Base-by-base conservation (phyloP, 139 green algal genomes). In the Chlorella sp. region DNA sequence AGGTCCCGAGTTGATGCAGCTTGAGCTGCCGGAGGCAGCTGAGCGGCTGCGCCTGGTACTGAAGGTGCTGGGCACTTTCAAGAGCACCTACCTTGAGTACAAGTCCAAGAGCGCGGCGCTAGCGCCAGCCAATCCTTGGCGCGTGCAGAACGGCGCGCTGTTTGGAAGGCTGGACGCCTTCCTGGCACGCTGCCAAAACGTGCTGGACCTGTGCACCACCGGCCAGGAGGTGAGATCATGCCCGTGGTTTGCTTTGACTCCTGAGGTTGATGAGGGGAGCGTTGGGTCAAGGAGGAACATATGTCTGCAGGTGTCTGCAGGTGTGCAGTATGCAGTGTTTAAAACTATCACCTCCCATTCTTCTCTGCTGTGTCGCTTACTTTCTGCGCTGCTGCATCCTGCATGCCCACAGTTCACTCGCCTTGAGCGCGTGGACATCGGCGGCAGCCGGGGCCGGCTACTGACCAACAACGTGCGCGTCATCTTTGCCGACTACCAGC, bases 401-500 rank as follows among this genome's bases (percentile, higher is more conserved):
- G 64, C 21, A 30, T 28, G 64, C 64, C 34, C 73, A 88, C 96
- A 97, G 93, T 99, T 99, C 89, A 93, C 94, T 84, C 96, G 96
- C 48, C 94, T 99, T 78, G 97, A 98, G 91, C 92, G 95, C 34
- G 92, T 99, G 18, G 97, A 99, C 92, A 96, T 99, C 89, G 97
- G 97, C 69, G 95, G 95, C 85, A 96, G 94, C 30, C 96, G 96
- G 0, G 94, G 96, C 83, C 97, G 95, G 81, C 92, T 95, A 75
- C 91, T 98, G 40, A 98, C 96, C 19, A 92, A 91, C 37, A 95
- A 86, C 36, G 92, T 98, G 60, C 96, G 96, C 85, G 85, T 94
- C 39, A 96, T 99, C 82, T 93, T 96, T 87, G 73, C 89, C 0
- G 96, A 98, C 86, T 99, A 98, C 90, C 53, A 91, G 60, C 53